Percentiles rank a stretch among this genome's conserved stretches.
Evolutionary conservation across 768 basidiomycete genomes (phyloP).

Genomic region (Pulveroboletus sp.): DNA sequence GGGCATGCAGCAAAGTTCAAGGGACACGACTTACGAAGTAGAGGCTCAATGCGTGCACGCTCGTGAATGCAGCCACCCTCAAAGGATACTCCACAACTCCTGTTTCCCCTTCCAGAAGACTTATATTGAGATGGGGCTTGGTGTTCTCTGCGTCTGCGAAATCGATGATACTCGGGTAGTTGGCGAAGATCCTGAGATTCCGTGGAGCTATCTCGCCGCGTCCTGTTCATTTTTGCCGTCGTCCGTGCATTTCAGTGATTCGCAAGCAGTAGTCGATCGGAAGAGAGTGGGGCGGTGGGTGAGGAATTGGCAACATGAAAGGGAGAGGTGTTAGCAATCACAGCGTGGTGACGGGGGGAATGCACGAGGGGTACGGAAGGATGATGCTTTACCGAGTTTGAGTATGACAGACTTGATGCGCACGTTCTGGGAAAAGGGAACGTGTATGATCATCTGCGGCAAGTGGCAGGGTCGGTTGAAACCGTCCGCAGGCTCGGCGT

Average conservation of each 20-base stretch:
- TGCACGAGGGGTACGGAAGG: constrained; percentile 3
- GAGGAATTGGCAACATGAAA: constrained; percentile 5
- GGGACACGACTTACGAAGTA: constrained; percentile 62
- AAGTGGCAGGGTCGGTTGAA: constrained; percentile 13
- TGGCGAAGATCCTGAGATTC: constrained; percentile 71
- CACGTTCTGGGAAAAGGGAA: constrained; percentile 78
- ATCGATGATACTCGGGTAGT: constrained; percentile 70
- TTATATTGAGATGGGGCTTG: constrained; percentile 67
- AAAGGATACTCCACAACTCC: constrained; percentile 73
- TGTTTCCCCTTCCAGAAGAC: constrained; percentile 65
- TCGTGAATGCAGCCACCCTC: constrained; percentile 70
- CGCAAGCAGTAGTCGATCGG: background rate
- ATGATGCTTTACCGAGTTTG: constrained; percentile 57
- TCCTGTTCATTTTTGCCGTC: constrained; percentile 38
- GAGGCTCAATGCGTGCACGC: constrained; percentile 65
- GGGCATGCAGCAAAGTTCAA: constrained; percentile 14
- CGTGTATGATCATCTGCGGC: constrained; percentile 67
- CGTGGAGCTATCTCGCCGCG: constrained; percentile 72
- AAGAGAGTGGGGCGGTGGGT: constrained; percentile 3
- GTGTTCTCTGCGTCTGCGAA: constrained; percentile 67
- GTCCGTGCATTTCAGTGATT: constrained; percentile 4
- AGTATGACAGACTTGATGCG: constrained; percentile 68
- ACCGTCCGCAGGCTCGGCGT: background rate
- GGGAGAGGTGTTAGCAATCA: constrained; percentile 7
- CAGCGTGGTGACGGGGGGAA: constrained; percentile 7